Percentiles rank a stretch among this genome's conserved stretches.
Evolutionary conservation across 2,329 filamentous ascomycete genomes (phyloP).

Genomic region (Sordariomycetes sp.): DNA sequence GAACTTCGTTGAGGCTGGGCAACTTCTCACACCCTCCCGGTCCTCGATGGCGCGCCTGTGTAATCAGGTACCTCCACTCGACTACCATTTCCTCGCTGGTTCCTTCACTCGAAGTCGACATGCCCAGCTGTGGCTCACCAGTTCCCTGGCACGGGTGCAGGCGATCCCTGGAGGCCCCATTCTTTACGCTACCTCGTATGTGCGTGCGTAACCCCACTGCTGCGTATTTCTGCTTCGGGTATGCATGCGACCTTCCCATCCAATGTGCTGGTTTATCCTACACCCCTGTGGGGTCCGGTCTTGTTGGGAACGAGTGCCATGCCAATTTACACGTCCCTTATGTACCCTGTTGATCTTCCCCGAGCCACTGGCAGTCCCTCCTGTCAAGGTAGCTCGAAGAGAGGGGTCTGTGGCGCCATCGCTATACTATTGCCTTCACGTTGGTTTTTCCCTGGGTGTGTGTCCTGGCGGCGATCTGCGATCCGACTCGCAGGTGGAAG

Average conservation of each 20-base stretch:
- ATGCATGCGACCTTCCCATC: conserved; percentile 10
- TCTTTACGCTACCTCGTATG: too few relatives aligned
- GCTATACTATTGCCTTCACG: background rate
- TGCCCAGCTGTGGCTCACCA: too few relatives aligned
- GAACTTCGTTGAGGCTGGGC: too few relatives aligned
- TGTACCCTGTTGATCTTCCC: background rate
- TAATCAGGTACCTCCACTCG: too few relatives aligned
- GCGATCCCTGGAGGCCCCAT: too few relatives aligned
- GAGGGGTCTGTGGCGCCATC: background rate
- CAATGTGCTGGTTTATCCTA: background rate
- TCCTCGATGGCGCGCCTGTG: too few relatives aligned
- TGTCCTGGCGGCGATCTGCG: background rate
- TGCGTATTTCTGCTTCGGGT: background rate
- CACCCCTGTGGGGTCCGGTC: background rate
- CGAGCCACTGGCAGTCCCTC: background rate
- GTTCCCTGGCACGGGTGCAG: too few relatives aligned
- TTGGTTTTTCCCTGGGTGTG: background rate
- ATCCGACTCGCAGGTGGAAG: background rate
- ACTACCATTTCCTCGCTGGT: too few relatives aligned
- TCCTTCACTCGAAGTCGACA: too few relatives aligned
- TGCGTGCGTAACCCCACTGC: background rate
- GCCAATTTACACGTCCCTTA: background rate
- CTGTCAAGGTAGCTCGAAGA: background rate
- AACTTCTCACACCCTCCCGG: too few relatives aligned
- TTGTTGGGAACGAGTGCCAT: background rate